Evolutionary conservation across 164 flowering plant genomes (phyloP), one percentile per base, ranked within the genome.

Genomic region (Chimonanthus praecox): DNA sequence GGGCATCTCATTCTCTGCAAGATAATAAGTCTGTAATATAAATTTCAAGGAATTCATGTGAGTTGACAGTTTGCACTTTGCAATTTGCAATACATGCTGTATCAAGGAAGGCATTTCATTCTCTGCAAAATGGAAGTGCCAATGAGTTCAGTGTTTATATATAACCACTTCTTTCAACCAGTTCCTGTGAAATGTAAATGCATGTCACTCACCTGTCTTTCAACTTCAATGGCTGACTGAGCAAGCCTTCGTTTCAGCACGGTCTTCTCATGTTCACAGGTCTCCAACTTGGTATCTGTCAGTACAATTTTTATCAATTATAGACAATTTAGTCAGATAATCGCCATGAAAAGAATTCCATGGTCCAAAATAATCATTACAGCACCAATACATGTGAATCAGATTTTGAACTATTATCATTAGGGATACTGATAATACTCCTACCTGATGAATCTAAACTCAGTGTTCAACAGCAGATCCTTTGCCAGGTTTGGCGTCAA

Each of bases 191-290:
- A 61, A 13, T 47, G 6, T 3, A 5, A 33, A 47, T 45, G 15
- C 18, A 5, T n/a, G 2, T 43, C 4, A 33, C 64, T 69, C 69
- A 92, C 97, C 97, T 90, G 97, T 85, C 82, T 82, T 82, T 94
- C 98, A 78, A 92, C 80, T 81, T 94, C 98, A 62, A 94, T 79
- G 60, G 84, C 87, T 67, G 98, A 87, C 74, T 94, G 87, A 77
- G 90, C 77, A 58, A 92, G 92, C 86, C 90, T 85, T 80, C 88
- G 82, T 79, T 85, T 87, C 83, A 94, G 78, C 45, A 73, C 69
- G 66, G 87, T 82, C 64, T 74, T 88, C 71, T 94, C 97, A 43
- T 78, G 62, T 75, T 90, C 91, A 74, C 98, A 92, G 11, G 80
- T 80, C 80, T 91, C 88, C 76, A 75, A 50, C 76, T 86, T 80